phyloP scores from a whole-genome alignment of 345 rosid species.

The Angophora floribunda region DNA sequence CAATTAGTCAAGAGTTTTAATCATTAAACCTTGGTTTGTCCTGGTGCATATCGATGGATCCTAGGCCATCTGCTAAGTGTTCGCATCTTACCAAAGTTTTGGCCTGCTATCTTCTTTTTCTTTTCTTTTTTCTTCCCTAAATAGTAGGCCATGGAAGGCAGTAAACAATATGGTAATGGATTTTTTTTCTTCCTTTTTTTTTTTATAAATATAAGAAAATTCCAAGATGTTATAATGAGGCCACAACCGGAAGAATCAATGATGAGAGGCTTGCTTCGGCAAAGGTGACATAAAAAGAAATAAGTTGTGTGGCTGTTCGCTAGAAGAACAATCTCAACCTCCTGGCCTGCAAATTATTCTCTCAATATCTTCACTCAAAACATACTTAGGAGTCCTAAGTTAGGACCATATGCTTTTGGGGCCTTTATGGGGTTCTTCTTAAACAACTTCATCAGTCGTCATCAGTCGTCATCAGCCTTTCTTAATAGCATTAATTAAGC shows the following conservation, averaged over 20 bases:
- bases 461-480: not conserved
- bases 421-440: not conserved
- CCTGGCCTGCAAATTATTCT: not conserved
- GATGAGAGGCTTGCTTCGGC: not conserved
- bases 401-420: not conserved
- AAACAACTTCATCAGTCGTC: not conserved
- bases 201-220: not conserved
- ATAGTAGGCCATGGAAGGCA: not conserved
- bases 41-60: not conserved
- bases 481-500: not conserved
- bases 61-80: not conserved
- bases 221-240: not conserved
- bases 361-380: not conserved
- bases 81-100: not conserved
- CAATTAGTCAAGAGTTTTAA: not conserved
- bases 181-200: not conserved
- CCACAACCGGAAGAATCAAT: not conserved
- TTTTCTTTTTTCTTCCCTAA: not conserved
- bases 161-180: not conserved
- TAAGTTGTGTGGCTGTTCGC: not conserved
- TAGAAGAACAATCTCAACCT: not conserved
- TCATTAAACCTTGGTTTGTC: not conserved
- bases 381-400: not conserved
- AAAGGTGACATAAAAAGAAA: not conserved
- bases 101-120: not conserved